A percentile compares a stretch with the other conserved stretches of the same genome.
phyloP scores from a whole-genome alignment of 2,329 filamentous ascomycete species.

The Colletotrichum karsti region DNA sequence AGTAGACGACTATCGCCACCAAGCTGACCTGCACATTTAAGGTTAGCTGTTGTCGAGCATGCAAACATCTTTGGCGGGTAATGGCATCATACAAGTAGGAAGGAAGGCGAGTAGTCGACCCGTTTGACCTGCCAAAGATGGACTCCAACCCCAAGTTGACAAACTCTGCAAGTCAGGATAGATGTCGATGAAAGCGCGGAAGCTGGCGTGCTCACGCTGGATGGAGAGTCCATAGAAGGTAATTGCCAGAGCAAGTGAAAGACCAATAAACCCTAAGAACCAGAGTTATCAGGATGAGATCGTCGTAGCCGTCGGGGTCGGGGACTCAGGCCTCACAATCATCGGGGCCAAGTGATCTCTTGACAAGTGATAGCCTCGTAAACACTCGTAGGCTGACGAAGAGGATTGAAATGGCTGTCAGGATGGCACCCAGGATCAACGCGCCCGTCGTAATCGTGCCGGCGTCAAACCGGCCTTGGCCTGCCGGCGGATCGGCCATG shows the following conservation, averaged over 20 bases:
- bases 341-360: slow-evolving; percentile 1
- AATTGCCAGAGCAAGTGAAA: background rate
- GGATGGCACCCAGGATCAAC: background rate
- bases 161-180: background rate
- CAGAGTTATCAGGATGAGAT: background rate
- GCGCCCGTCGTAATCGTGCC: background rate
- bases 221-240: slow-evolving; percentile 7
- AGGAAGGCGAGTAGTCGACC: background rate
- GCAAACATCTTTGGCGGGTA: too few species aligned
- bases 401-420: slow-evolving; percentile 6
- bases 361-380: slow-evolving; percentile 14
- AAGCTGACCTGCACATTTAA: background rate
- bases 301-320: background rate
- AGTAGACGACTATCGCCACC: slow-evolving; percentile 8
- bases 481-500: slow-evolving; percentile 16
- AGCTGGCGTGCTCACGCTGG: background rate
- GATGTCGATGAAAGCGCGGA: rapidly evolving
- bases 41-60: background rate
- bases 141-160: slow-evolving; percentile 12
- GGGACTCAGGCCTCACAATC: slow-evolving; percentile 13
- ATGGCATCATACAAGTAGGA: background rate
- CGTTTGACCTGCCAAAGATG: slow-evolving; percentile 23
- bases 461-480: slow-evolving; percentile 17
- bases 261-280: background rate
- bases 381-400: slow-evolving; percentile 6